These are phyloP conservation scores for Comarum palustre DNA, from an alignment of 306 rosid species.

Conservation along the genomic window DNA sequence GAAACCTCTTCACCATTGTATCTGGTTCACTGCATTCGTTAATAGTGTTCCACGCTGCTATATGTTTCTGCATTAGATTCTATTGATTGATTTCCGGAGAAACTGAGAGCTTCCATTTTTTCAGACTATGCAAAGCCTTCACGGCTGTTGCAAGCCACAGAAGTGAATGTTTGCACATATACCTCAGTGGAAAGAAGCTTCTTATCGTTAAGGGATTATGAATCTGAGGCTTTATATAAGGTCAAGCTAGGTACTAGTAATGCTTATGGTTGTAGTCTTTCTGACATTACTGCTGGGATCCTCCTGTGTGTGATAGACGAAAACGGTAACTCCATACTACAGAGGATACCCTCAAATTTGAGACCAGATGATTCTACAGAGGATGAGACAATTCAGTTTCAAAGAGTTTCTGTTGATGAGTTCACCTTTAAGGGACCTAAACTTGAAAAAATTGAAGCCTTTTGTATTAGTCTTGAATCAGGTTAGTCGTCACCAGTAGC, in stretches of 20 bases:
- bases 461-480: conserved; percentile 87
- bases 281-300: conserved; percentile 61
- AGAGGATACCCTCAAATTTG: conserved; percentile 61
- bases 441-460: conserved; percentile 50
- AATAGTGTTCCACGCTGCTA: not conserved
- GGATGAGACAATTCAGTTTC: conserved; percentile 47
- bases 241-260: conserved; percentile 67
- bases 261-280: conserved; percentile 59
- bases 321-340: conserved; percentile 67
- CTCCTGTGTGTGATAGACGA: conserved; percentile 72
- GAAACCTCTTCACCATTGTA: not conserved
- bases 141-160: conserved; percentile 58
- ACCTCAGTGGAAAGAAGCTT: conserved; percentile 36
- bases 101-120: not conserved
- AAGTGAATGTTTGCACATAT: conserved; percentile 47
- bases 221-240: conserved; percentile 43
- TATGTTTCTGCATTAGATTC: not conserved
- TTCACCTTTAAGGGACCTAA: conserved; percentile 76
- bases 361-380: conserved; percentile 34
- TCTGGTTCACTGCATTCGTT: not conserved
- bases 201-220: conserved; percentile 39
- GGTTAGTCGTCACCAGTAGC: conserved; percentile 44
- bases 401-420: conserved; percentile 68
- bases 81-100: not conserved
- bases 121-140: conserved; percentile 79